phyloP scores from a whole-genome alignment of 345 rosid species.

The Ceriops decandra region DNA sequence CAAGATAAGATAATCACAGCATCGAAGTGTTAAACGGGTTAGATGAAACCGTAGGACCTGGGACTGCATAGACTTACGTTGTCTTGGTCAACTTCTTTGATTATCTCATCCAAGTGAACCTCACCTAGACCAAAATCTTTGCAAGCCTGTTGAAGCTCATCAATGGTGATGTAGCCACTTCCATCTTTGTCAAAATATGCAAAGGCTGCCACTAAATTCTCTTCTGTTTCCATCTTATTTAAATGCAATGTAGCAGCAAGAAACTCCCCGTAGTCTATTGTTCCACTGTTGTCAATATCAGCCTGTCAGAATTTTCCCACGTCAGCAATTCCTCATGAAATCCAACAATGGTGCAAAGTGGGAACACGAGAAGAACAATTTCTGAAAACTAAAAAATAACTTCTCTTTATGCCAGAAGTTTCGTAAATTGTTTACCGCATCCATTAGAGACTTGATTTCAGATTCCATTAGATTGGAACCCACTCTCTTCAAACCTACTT shows the following conservation, averaged over 20 bases:
- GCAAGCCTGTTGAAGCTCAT: conserved; percentile 93
- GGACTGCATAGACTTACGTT: conserved; percentile 49
- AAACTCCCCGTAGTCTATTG: conserved; percentile 92
- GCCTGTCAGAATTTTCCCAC: conserved; percentile 51
- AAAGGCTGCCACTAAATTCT: conserved; percentile 81
- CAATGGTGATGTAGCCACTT: conserved; percentile 84
- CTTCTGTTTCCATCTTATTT: conserved; percentile 89
- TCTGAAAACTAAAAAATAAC: neutral
- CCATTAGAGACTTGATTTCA: conserved; percentile 89
- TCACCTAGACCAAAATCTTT: conserved; percentile 88
- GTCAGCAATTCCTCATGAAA: neutral
- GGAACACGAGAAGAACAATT: neutral
- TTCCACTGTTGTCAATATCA: conserved; percentile 86
- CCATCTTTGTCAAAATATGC: conserved; percentile 88
- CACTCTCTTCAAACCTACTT: conserved; percentile 72
- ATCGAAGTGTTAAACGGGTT: neutral
- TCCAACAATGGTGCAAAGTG: neutral
- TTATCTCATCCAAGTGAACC: conserved; percentile 70
- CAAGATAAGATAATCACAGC: neutral
- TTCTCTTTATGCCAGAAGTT: neutral
- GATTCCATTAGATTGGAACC: conserved; percentile 87
- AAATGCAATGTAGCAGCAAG: conserved; percentile 91
- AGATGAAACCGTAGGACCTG: no score
- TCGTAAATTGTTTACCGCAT: conserved; percentile 50
- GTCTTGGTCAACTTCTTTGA: conserved; percentile 85